Conservation (phyloP, 1,139 yeast species). For the Hyphopichia buzzinii region DNA sequence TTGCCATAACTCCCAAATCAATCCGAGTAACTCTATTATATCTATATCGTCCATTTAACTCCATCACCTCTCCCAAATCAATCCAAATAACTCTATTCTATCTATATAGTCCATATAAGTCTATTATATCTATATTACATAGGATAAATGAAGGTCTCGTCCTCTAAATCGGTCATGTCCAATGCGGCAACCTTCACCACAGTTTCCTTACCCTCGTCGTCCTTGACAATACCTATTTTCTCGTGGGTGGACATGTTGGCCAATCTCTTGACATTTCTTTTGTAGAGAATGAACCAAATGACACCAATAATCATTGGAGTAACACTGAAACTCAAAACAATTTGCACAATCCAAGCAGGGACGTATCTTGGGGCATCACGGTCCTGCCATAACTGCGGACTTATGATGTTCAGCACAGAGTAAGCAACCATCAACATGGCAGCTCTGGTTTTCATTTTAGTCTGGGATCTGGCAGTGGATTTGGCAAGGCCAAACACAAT, state of each 20-base stretch:
- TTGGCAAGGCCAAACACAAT: constrained; percentile 21
- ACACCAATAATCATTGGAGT: constrained; percentile 15
- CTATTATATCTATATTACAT: constrained; percentile 12
- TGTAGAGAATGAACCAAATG: constrained; percentile 13
- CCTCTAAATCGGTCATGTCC: constrained; percentile 48
- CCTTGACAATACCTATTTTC: constrained; percentile 22
- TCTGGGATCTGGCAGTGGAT: constrained; percentile 25
- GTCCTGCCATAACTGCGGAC: constrained; percentile 24
- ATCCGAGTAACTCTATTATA: too few relatives aligned
- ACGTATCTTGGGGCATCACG: constrained; percentile 21
- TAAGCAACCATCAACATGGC: constrained; percentile 21
- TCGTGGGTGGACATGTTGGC: constrained; percentile 3
- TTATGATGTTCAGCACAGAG: constrained; percentile 25
- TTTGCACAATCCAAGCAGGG: constrained; percentile 24
- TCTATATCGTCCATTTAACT: too few relatives aligned
- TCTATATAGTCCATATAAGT: too few relatives aligned
- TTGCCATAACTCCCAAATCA: too few relatives aligned
- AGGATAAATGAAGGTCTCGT: constrained; percentile 44
- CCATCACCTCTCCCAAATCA: too few relatives aligned
- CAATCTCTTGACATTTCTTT: constrained; percentile 16
- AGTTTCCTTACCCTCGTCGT: constrained; percentile 25
- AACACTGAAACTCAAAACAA: constrained; percentile 14
- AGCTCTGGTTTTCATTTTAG: constrained; percentile 23
- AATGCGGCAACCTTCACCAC: constrained; percentile 38
- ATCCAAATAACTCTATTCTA: too few relatives aligned